A percentile compares a stretch with the other conserved stretches of the same genome.
These are phyloP conservation scores for Dictyostelium capitatum DNA, from an alignment of 78 protist species.

Conservation along the genomic window DNA sequence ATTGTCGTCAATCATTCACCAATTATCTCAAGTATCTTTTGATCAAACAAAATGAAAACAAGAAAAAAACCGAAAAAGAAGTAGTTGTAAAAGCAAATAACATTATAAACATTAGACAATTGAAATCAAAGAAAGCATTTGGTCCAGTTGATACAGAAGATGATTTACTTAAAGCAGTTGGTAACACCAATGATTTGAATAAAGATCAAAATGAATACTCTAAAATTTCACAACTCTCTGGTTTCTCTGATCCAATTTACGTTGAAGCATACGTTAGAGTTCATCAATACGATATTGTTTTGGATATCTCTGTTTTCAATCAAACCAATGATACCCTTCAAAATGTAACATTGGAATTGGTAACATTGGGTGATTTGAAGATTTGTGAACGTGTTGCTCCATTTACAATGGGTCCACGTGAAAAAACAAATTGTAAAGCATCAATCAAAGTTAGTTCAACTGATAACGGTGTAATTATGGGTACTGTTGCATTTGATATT, in stretches of 20 bases:
- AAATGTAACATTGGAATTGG: constrained; percentile 95
- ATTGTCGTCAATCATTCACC: constrained; percentile 85
- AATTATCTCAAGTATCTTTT: background rate
- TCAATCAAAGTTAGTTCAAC: constrained; percentile 96
- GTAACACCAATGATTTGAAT: background rate
- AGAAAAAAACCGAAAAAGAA: constrained; percentile 56
- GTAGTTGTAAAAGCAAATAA: constrained; percentile 78
- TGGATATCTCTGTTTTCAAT: constrained; percentile 84
- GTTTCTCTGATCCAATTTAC: constrained; percentile 96
- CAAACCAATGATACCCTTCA: constrained; percentile 95
- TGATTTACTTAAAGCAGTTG: constrained; percentile 46
- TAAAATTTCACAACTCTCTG: constrained; percentile 94
- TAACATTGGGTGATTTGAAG: constrained; percentile 96
- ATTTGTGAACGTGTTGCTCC: constrained; percentile 94
- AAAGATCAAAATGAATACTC: constrained; percentile 64
- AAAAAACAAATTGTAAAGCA: constrained; percentile 74
- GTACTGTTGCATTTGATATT: constrained; percentile 94
- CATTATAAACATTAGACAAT: constrained; percentile 86
- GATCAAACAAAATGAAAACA: constrained; percentile 33
- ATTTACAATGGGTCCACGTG: constrained; percentile 91
- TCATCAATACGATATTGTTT: constrained; percentile 97
- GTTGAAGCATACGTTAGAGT: constrained; percentile 98
- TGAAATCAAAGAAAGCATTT: constrained; percentile 63
- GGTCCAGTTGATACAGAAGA: constrained; percentile 79
- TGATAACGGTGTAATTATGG: constrained; percentile 98